Conservation (phyloP, 2,329 filamentous ascomycete species). For the Aureobasidium namibiae region DNA sequence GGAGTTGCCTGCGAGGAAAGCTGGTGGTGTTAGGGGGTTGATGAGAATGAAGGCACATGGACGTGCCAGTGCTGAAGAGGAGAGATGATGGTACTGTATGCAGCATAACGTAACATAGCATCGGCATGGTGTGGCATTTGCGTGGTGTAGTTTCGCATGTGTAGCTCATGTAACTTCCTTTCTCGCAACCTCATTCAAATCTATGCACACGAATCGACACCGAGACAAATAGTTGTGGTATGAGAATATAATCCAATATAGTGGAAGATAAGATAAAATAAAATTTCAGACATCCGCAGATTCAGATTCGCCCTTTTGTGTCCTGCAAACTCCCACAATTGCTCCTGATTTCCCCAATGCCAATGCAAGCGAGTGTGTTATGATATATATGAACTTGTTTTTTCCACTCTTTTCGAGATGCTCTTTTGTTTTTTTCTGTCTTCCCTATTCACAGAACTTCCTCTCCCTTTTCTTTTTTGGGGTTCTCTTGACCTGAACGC, state of each 20-base stretch:
- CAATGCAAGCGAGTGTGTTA: constrained; percentile 5
- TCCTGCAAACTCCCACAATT: not conserved
- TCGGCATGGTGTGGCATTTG: not conserved
- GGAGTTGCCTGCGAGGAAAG: constrained; percentile 49
- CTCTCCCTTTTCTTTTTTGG: not conserved
- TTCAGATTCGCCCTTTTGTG: not conserved
- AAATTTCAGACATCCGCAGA: not conserved
- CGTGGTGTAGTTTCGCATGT: not conserved
- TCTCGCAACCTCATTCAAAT: not conserved
- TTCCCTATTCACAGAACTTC: not conserved
- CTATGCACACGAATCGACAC: not conserved
- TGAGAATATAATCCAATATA: not conserved
- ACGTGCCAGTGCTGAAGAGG: not conserved
- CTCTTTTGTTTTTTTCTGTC: not conserved
- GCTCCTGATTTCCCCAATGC: not conserved
- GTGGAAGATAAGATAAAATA: not conserved
- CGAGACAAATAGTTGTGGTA: not conserved
- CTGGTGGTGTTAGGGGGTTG: constrained; percentile 44
- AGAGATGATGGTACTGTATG: not conserved
- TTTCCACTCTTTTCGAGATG: no score
- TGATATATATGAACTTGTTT: not conserved
- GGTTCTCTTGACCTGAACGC: not conserved
- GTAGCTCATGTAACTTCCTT: not conserved
- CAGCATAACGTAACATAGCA: no score
- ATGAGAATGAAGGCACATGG: constrained; percentile 18